A percentile compares a stretch with the other conserved stretches of the same genome.
These are phyloP conservation scores for Hordeum marinum DNA, from an alignment of 176 grass and related monocot genomes.

Conservation along the genomic window DNA sequence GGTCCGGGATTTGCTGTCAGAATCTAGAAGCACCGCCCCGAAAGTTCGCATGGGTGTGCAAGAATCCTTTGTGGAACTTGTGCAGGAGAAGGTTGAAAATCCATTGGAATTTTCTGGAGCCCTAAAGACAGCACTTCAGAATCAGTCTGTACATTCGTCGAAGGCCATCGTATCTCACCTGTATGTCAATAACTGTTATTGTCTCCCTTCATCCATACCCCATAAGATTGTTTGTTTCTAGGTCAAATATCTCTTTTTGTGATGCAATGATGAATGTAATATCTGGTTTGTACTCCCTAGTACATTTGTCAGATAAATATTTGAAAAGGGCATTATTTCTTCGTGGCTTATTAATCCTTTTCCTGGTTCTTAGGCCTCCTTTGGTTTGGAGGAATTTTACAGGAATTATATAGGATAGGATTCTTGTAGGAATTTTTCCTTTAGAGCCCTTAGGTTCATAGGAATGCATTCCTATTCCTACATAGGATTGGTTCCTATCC, in stretches of 20 bases:
- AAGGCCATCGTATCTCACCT: conserved; percentile 79
- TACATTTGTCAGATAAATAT: not conserved
- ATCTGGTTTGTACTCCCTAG: not conserved
- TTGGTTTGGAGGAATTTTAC: too few relatives aligned
- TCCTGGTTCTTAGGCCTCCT: conserved; percentile 6
- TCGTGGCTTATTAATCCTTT: not conserved
- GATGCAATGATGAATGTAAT: not conserved
- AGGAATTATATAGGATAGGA: too few relatives aligned
- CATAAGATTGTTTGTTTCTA: not conserved
- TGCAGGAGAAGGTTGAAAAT: conserved; percentile 89
- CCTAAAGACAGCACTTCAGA: conserved; percentile 78
- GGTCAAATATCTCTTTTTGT: not conserved
- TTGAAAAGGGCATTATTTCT: not conserved
- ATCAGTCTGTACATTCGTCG: conserved; percentile 52
- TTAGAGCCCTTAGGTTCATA: too few relatives aligned
- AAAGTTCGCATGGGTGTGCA: conserved; percentile 68
- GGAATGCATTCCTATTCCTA: too few relatives aligned
- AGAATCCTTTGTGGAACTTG: conserved; percentile 85
- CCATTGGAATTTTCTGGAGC: conserved; percentile 73
- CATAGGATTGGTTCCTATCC: too few relatives aligned
- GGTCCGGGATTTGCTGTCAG: conserved; percentile 80
- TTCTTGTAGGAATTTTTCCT: too few relatives aligned
- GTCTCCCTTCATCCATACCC: not conserved
- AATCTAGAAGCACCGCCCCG: conserved; percentile 51
- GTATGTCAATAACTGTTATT: conserved; percentile 56